Conservation (phyloP, 192 early-diverging fungal species). For the Entomortierella parvispora region DNA sequence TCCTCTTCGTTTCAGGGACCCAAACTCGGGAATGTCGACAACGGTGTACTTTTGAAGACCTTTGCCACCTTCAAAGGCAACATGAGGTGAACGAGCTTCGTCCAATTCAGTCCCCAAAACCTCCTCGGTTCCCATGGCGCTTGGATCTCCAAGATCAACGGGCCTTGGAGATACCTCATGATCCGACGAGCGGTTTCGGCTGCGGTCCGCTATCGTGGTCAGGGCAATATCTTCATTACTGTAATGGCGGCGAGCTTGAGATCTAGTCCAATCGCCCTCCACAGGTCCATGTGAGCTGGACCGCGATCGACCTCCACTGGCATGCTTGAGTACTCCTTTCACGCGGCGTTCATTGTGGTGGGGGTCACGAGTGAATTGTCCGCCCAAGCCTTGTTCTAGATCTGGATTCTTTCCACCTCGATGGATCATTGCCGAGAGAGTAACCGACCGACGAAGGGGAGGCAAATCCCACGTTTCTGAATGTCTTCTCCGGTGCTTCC, state of each 20-base stretch:
- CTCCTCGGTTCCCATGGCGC: conserved; percentile 9
- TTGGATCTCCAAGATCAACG: conserved; percentile 11
- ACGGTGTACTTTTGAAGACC: conserved; percentile 14
- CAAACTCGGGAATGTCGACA: conserved; percentile 29
- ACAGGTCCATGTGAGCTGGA: conserved; percentile 12
- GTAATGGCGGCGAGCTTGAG: conserved; percentile 8
- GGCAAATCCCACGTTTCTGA: conserved; percentile 19
- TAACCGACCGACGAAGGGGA: conserved; percentile 17
- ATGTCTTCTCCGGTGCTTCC: conserved; percentile 13
- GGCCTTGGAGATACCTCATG: too few species aligned
- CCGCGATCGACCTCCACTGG: conserved; percentile 10
- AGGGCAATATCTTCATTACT: conserved; percentile 1
- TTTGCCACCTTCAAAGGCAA: neutral
- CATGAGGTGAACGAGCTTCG: neutral
- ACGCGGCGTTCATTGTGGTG: neutral
- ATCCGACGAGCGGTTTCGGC: too few species aligned
- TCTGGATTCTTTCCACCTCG: conserved; percentile 1
- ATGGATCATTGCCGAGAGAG: conserved; percentile 17
- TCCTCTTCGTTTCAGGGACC: conserved; percentile 13
- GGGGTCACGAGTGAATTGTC: neutral
- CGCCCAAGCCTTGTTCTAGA: conserved; percentile 17
- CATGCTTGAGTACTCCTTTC: neutral
- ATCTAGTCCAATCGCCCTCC: neutral
- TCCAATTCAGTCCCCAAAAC: conserved; percentile 2
- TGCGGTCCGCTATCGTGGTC: neutral